A percentile compares a stretch with the other conserved stretches of the same genome.
Conservation (phyloP, 106 monocot species). For the Phalaenopsis aphrodite region DNA sequence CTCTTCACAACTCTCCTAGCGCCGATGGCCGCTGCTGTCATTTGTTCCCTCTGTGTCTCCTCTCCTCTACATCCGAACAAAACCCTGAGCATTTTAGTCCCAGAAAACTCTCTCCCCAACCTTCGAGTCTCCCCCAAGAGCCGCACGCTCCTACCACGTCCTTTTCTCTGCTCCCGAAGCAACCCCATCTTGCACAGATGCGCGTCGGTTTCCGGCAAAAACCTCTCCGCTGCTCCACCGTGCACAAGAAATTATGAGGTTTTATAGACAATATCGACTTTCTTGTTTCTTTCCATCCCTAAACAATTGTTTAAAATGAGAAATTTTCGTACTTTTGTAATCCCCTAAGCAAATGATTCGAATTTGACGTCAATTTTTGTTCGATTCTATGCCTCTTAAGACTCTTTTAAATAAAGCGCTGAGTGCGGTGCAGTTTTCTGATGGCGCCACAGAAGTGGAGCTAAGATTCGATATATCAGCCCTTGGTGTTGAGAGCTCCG, state of each 20-base stretch:
- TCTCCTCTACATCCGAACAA: conserved; percentile 20
- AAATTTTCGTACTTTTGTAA: neutral
- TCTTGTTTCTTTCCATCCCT: neutral
- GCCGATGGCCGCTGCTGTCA: conserved; percentile 24
- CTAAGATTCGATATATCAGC: conserved; percentile 44
- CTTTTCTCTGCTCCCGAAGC: conserved; percentile 2
- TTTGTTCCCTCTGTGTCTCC: conserved; percentile 14
- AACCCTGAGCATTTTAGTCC: conserved; percentile 12
- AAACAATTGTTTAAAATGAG: neutral
- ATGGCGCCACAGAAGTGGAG: conserved; percentile 51
- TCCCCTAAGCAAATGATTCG: neutral
- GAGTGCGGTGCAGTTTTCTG: conserved; percentile 44
- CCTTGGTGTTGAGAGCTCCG: conserved; percentile 30
- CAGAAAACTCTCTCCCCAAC: neutral
- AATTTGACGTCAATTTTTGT: neutral
- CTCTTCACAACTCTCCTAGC: neutral
- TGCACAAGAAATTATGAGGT: conserved; percentile 32
- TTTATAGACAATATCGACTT: neutral
- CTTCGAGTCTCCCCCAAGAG: neutral
- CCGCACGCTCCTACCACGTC: neutral
- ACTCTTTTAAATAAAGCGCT: neutral
- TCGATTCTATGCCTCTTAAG: too few species aligned
- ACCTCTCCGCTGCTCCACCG: conserved; percentile 14
- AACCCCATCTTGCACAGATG: neutral
- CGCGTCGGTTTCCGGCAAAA: conserved; percentile 11